phyloP scores from a whole-genome alignment of 108 stramenopile species.

The Cyclotella distinguenda region DNA sequence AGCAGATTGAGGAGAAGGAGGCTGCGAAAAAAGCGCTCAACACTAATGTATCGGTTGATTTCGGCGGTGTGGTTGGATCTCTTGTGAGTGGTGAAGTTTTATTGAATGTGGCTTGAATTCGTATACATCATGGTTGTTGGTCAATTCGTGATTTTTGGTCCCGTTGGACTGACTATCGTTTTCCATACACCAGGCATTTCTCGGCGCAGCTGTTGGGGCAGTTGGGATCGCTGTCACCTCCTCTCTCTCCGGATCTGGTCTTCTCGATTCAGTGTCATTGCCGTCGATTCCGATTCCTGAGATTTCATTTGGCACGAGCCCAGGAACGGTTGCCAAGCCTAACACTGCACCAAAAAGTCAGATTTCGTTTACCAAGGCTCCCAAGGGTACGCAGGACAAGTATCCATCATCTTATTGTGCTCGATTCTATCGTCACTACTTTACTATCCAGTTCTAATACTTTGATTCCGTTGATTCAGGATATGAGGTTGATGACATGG shows the following conservation, averaged over 20 bases:
- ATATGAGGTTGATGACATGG: conserved; percentile 43
- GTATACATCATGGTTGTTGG: too few relatives aligned
- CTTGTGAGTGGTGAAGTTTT: conserved; percentile 56
- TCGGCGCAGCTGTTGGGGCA: conserved; percentile 67
- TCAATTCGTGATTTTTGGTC: too few relatives aligned
- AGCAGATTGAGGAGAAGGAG: conserved; percentile 67
- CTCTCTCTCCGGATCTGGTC: conserved; percentile 49
- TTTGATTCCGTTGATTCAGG: conserved; percentile 8
- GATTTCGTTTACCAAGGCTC: conserved; percentile 36
- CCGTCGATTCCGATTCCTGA: conserved; percentile 6
- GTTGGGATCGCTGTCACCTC: conserved; percentile 60
- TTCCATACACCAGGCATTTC: conserved; percentile 48
- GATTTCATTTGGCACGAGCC: conserved; percentile 4
- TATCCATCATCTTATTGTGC: not conserved
- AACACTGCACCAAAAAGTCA: conserved; percentile 22
- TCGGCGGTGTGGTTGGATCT: conserved; percentile 60
- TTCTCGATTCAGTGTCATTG: conserved; percentile 6
- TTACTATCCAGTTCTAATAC: not conserved
- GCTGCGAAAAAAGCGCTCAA: conserved; percentile 39
- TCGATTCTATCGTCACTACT: not conserved
- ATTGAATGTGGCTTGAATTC: too few relatives aligned
- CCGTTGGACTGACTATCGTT: not conserved
- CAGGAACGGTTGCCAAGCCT: conserved; percentile 39
- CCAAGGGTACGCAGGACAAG: conserved; percentile 33
- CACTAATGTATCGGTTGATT: conserved; percentile 61